These are phyloP conservation scores for Phytophthora megakarya DNA, from an alignment of 352 stramenopile genomes.

Conservation along the genomic window DNA sequence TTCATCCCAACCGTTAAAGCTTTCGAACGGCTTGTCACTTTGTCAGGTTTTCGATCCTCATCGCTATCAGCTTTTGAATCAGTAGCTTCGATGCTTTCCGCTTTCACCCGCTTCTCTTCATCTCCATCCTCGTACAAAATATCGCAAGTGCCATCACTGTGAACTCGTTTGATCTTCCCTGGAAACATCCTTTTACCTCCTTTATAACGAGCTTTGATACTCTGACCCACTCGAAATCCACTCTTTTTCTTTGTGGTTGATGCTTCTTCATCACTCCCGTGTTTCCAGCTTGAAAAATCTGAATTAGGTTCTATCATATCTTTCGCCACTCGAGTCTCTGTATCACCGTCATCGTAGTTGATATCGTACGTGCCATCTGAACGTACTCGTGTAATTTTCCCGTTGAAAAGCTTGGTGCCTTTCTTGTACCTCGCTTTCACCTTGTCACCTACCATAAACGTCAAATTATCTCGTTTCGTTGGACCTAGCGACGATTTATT, in stretches of 20 bases:
- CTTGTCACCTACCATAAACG: conserved; percentile 38
- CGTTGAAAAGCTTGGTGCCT: conserved; percentile 44
- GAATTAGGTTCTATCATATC: conserved; percentile 24
- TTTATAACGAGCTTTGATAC: conserved; percentile 55
- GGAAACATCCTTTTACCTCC: conserved; percentile 48
- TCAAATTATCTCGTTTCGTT: conserved; percentile 16
- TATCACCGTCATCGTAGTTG: conserved; percentile 64
- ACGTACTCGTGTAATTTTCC: conserved; percentile 45
- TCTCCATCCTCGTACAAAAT: conserved; percentile 75
- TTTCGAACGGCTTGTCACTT: conserved; percentile 18
- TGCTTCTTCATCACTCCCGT: conserved; percentile 16
- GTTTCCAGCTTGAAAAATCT: neutral
- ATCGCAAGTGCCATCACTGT: conserved; percentile 68
- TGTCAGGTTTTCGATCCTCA: conserved; percentile 9
- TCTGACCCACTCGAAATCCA: conserved; percentile 36
- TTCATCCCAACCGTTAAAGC: conserved; percentile 35
- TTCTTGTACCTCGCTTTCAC: conserved; percentile 51
- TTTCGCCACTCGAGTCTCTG: conserved; percentile 37
- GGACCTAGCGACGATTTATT: conserved; percentile 16
- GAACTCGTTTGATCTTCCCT: conserved; percentile 50
- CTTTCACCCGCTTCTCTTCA: conserved; percentile 45
- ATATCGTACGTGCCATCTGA: conserved; percentile 74
- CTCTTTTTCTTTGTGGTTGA: conserved; percentile 14
- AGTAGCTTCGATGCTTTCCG: conserved; percentile 30
- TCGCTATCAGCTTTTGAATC: conserved; percentile 15